These are phyloP conservation scores for Coemansia reversa DNA, from an alignment of 192 early-diverging fungal species.

Conservation along the genomic window DNA sequence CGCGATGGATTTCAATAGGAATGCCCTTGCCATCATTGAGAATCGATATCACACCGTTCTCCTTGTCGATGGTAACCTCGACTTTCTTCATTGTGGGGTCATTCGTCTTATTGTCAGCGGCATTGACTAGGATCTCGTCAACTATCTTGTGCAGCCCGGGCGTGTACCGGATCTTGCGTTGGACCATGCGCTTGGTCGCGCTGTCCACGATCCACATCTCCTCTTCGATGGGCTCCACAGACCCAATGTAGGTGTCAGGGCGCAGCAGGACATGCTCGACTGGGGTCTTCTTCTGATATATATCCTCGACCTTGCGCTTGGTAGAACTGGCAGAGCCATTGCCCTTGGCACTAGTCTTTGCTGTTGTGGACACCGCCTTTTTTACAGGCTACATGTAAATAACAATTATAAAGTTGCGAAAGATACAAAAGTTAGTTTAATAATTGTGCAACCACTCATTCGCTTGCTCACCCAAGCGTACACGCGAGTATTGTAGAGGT, in stretches of 20 bases:
- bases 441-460: not conserved
- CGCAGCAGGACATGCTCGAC: conserved; percentile 93
- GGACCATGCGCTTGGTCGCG: conserved; percentile 59
- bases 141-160: conserved; percentile 97
- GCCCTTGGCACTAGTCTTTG: conserved; percentile 22
- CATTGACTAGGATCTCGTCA: conserved; percentile 98
- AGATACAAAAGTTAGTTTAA: not conserved
- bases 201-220: conserved; percentile 86
- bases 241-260: conserved; percentile 96
- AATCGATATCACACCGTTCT: conserved; percentile 78
- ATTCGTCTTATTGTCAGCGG: conserved; percentile 90
- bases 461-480: not conserved
- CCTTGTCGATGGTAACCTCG: conserved; percentile 83
- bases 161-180: conserved; percentile 71
- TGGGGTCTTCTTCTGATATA: conserved; percentile 94
- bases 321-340: conserved; percentile 10
- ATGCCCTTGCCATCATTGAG: conserved; percentile 95
- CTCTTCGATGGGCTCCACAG: conserved; percentile 75
- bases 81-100: conserved; percentile 85
- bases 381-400: conserved; percentile 36
- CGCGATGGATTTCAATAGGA: conserved; percentile 88
- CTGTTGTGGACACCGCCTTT: conserved; percentile 12
- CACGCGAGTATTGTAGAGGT: not conserved
- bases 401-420: not conserved
- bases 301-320: conserved; percentile 70